Percentiles rank a stretch among this genome's conserved stretches.
Conservation (phyloP, 306 rosid genomes). For the Luffa acutangula region DNA sequence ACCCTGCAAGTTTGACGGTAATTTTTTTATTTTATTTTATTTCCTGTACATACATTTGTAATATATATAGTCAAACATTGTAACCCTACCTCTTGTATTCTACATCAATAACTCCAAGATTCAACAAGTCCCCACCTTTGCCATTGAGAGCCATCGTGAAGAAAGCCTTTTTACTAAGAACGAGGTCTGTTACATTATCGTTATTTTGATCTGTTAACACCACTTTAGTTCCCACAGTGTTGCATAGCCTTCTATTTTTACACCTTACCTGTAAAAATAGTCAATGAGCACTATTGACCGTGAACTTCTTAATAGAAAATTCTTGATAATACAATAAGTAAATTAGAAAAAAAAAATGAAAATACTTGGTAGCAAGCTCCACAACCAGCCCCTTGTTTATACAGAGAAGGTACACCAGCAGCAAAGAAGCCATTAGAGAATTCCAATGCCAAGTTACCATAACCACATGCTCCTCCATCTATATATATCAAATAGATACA, state of each 20-base stretch:
- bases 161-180: constrained; percentile 65
- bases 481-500: not conserved
- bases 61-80: too few species aligned
- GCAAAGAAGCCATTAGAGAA: not conserved
- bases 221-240: not conserved
- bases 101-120: constrained; percentile 55
- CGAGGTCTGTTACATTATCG: constrained; percentile 42
- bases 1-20: constrained; percentile 27
- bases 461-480: not conserved
- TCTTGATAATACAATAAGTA: too few species aligned
- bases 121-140: constrained; percentile 26
- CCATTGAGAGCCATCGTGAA: constrained; percentile 54
- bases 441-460: not conserved
- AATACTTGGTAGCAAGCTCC: not conserved
- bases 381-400: not conserved
- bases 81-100: constrained; percentile 57
- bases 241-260: not conserved
- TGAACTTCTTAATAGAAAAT: too few species aligned
- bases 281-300: too few species aligned
- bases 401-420: not conserved
- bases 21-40: too few species aligned
- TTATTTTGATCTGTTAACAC: not conserved
- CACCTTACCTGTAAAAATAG: not conserved
- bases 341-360: too few species aligned
- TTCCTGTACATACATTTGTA: too few species aligned